Conservation (phyloP, 352 stramenopile genomes). For the Thalassiosira pacifica region DNA sequence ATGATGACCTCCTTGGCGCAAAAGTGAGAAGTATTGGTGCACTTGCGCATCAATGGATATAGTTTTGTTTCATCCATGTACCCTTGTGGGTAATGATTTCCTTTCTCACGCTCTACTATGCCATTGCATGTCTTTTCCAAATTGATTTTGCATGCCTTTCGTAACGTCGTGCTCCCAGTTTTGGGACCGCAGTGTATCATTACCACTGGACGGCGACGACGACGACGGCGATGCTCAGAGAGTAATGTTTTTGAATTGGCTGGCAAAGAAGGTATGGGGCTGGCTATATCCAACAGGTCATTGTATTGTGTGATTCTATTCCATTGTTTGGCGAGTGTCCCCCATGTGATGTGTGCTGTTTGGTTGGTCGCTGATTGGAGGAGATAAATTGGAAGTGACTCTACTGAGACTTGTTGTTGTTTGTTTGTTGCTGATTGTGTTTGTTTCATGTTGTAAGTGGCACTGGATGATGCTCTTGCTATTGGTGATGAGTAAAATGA, state of each 20-base stretch:
- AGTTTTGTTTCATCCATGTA: slow-evolving; percentile 31
- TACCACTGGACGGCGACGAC: too few relatives aligned
- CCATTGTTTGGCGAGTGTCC: not conserved
- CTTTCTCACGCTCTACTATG: not conserved
- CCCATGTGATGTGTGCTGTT: not conserved
- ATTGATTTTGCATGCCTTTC: slow-evolving; percentile 26
- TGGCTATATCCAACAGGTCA: too few relatives aligned
- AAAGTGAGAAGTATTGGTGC: slow-evolving; percentile 43
- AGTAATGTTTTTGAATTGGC: too few relatives aligned
- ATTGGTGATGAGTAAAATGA: not conserved
- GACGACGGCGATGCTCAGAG: too few relatives aligned
- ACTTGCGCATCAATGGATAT: slow-evolving; percentile 18
- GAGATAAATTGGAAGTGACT: slow-evolving; percentile 27
- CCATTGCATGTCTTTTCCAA: slow-evolving; percentile 13
- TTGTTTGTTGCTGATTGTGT: not conserved
- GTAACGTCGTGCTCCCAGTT: slow-evolving; percentile 35
- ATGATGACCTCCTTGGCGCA: slow-evolving; percentile 35
- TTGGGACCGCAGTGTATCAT: slow-evolving; percentile 59
- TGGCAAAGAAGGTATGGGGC: too few relatives aligned
- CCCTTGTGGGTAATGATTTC: not conserved
- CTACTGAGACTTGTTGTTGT: not conserved
- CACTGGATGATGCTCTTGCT: not conserved
- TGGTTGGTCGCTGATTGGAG: slow-evolving; percentile 12
- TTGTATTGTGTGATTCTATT: not conserved
- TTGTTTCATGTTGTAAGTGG: too few relatives aligned